Evolutionary conservation across 2,329 filamentous ascomycete species (phyloP).

Genomic region (Neofusicoccum laricinum): DNA sequence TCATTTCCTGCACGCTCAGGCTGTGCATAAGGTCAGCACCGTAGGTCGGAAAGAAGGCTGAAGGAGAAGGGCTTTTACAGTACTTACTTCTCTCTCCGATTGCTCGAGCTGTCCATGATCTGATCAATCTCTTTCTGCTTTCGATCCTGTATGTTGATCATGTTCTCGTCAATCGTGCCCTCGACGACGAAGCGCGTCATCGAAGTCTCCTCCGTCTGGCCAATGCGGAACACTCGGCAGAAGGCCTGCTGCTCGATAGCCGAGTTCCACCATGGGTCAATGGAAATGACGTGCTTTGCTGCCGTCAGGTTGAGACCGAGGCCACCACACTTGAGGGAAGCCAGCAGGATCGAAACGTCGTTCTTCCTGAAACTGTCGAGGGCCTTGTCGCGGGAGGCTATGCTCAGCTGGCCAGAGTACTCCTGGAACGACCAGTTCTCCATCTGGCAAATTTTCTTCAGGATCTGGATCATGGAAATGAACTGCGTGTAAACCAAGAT

Average conservation of each 20-base stretch:
- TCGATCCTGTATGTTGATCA: conserved; percentile 53
- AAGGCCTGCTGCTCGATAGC: conserved; percentile 62
- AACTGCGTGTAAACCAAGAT: conserved; percentile 63
- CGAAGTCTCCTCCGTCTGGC: conserved; percentile 59
- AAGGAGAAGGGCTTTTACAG: background rate
- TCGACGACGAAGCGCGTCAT: conserved; percentile 57
- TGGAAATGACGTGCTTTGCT: conserved; percentile 48
- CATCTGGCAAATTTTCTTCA: conserved; percentile 48
- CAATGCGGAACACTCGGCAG: conserved; percentile 62
- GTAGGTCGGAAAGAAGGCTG: too few species aligned
- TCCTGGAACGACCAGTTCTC: conserved; percentile 50
- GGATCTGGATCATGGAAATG: conserved; percentile 50
- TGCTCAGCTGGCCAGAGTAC: conserved; percentile 51
- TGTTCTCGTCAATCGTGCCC: conserved; percentile 56
- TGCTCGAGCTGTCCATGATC: conserved; percentile 42
- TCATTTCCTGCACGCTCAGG: conserved; percentile 38
- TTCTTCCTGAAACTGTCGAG: conserved; percentile 48
- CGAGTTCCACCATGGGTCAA: conserved; percentile 59
- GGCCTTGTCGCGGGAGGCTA: conserved; percentile 43
- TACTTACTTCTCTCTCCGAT: conserved; percentile 25
- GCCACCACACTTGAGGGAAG: conserved; percentile 57
- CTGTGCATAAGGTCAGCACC: conserved; percentile 17
- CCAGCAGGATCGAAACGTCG: conserved; percentile 48
- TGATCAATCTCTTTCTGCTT: conserved; percentile 50
- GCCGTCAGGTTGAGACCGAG: conserved; percentile 59